Conservation (phyloP, 1,139 yeast genomes). For the Hyphopichia khmerensis region DNA sequence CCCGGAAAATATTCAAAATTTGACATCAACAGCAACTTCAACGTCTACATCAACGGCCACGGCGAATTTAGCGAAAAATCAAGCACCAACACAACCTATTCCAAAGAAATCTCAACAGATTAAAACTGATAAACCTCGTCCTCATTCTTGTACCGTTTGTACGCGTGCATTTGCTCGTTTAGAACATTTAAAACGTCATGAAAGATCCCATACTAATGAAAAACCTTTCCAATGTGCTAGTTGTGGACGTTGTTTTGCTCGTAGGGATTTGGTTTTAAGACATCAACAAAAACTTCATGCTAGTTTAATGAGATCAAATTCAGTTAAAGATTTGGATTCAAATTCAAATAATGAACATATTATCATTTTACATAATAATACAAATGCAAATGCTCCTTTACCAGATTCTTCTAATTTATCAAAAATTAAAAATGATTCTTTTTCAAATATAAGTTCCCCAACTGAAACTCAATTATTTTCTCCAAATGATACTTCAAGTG, state of each 20-base stretch:
- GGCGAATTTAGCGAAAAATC: background rate
- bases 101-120: constrained; percentile 83
- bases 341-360: constrained; percentile 34
- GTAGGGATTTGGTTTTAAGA: constrained; percentile 47
- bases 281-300: constrained; percentile 46
- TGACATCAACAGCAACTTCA: too few relatives aligned
- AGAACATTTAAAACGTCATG: constrained; percentile 33
- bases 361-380: constrained; percentile 43
- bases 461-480: background rate
- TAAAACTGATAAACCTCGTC: constrained; percentile 59
- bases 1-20: background rate
- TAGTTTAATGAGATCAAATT: constrained; percentile 16
- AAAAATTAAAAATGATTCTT: background rate
- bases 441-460: background rate
- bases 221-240: constrained; percentile 47
- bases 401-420: background rate
- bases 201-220: constrained; percentile 33
- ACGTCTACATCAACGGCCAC: too few relatives aligned
- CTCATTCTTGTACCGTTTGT: constrained; percentile 29
- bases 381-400: constrained; percentile 38
- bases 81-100: constrained; percentile 59
- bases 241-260: constrained; percentile 50
- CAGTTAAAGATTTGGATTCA: background rate
- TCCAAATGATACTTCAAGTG: background rate
- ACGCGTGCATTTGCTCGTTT: constrained; percentile 33